Evolutionary conservation across 2,329 filamentous ascomycete species (phyloP).

Genomic region (Paecilomyces formosus): DNA sequence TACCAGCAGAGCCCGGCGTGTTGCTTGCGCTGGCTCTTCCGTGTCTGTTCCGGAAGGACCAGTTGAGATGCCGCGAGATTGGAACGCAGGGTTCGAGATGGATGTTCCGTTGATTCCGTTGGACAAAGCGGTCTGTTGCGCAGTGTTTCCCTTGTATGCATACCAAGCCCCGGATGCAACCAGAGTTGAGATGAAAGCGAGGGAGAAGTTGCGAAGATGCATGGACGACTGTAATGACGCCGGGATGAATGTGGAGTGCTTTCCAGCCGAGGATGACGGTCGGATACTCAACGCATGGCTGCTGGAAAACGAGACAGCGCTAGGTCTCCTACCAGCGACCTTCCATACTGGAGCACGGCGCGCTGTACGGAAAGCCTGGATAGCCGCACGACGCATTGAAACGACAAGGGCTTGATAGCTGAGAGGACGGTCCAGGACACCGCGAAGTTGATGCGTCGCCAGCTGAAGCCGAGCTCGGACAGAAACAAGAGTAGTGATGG

Average conservation of each 20-base stretch:
- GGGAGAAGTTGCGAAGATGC: conserved; percentile 42
- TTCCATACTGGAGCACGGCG: conserved; percentile 39
- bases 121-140: conserved; percentile 15
- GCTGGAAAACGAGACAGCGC: conserved; percentile 27
- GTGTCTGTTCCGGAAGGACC: conserved; percentile 20
- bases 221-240: conserved; percentile 38
- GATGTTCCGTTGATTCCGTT: conserved; percentile 14
- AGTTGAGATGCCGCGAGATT: conserved; percentile 18
- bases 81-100: conserved; percentile 9
- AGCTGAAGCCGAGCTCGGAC: conserved; percentile 1
- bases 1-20: conserved; percentile 67
- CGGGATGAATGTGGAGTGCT: conserved; percentile 26
- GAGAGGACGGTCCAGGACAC: conserved; percentile 3
- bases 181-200: conserved; percentile 40
- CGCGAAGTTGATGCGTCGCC: conserved; percentile 2
- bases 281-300: conserved; percentile 31
- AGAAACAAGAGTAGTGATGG: too few relatives aligned
- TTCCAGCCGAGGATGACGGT: conserved; percentile 23
- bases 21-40: conserved; percentile 45
- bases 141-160: conserved; percentile 35
- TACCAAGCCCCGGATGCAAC: conserved; percentile 44
- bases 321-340: conserved; percentile 28
- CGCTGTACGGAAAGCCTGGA: conserved; percentile 41
- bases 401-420: conserved; percentile 1
- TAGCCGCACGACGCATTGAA: conserved; percentile 42